Base-by-base conservation (phyloP, 495 filamentous ascomycete species). In the Astrocystis sublimbata region DNA sequence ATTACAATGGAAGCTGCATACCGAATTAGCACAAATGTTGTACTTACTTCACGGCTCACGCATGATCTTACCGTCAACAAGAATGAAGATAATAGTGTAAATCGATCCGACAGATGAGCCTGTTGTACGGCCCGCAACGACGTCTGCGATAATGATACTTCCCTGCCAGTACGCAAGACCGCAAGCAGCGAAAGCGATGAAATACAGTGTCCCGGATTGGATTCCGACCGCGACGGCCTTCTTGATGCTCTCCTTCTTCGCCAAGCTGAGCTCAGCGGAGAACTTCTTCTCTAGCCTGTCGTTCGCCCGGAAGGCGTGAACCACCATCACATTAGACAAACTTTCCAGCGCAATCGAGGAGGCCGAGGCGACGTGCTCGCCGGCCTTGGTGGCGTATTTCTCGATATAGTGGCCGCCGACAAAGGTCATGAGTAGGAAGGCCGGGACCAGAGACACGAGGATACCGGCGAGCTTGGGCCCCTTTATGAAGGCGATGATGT, bases 131-230 rank as follows among this genome's bases (percentile, higher is more conserved):
- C 68, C 70, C 6, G 73, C 73, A 26, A 83, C 76, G 9, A 78
- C 74, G 54, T 79, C 68, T 19, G 81, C 83, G 53, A 88, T 79
- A 15, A 75, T 75, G 38, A 70, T 72, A 61, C 81, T 83, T 17
- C 86, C 87, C 65, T 89, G 82, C 85, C 85, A 90, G 60, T 87
- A 89, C 2, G 87, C 86, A 17, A 90, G 71, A 40, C 81, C 86
- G 65, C 88, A 88, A 3, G 84, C 86, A 13, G 82, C 77, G 62
- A 85, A 88, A 7, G 83, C 84, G 58, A 88, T 81, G 60, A 90
- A 89, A 62, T 88, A 89, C 21, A 90, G 69, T 19, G 85, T 63
- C n/a, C 87, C 86, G n/a, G 85, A 78, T 58, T 88, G 85, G 1
- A 84, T 71, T 10, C 82, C 87, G n/a, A 81, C 75, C 0, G 82